Evolutionary conservation across 805 yeast genomes (phyloP).

Genomic region (Limtongia smithiae): DNA sequence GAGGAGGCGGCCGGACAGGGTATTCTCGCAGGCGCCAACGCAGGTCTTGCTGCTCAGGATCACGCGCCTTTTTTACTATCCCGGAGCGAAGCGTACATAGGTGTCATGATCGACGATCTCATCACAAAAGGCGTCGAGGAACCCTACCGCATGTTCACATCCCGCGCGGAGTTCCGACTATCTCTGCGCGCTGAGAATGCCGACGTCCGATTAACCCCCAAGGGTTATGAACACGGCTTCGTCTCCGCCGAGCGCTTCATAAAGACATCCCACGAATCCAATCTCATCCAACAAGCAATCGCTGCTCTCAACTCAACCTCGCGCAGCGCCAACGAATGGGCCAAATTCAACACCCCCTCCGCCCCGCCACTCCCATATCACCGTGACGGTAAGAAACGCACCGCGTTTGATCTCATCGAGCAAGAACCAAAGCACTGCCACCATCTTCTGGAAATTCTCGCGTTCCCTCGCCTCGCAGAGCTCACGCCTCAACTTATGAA

Average conservation of each 20-base stretch:
- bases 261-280: slow-evolving; percentile 45
- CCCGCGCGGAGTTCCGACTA: slow-evolving; percentile 89
- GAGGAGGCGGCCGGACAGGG: slow-evolving; percentile 99
- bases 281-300: slow-evolving; percentile 45
- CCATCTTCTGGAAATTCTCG: slow-evolving; percentile 35
- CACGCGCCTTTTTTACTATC: slow-evolving; percentile 51
- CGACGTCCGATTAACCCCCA: slow-evolving; percentile 71
- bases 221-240: slow-evolving; percentile 64
- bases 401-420: slow-evolving; percentile 70
- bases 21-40: slow-evolving; percentile 89
- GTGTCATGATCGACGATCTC: slow-evolving; percentile 89
- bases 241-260: slow-evolving; percentile 59
- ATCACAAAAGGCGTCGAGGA: slow-evolving; percentile 94
- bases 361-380: slow-evolving; percentile 42
- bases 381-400: slow-evolving; percentile 50
- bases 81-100: slow-evolving; percentile 84
- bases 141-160: slow-evolving; percentile 97
- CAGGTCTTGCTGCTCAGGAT: slow-evolving; percentile 56
- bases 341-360: slow-evolving; percentile 33
- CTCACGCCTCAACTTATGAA: slow-evolving; percentile 48
- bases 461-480: slow-evolving; percentile 41
- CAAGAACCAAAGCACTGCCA: slow-evolving; percentile 43
- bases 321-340: slow-evolving; percentile 64
- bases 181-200: slow-evolving; percentile 94
- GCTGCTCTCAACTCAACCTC: slow-evolving; percentile 45